Conservation (phyloP, 208 protist species). For the Leishmania amazonensis region DNA sequence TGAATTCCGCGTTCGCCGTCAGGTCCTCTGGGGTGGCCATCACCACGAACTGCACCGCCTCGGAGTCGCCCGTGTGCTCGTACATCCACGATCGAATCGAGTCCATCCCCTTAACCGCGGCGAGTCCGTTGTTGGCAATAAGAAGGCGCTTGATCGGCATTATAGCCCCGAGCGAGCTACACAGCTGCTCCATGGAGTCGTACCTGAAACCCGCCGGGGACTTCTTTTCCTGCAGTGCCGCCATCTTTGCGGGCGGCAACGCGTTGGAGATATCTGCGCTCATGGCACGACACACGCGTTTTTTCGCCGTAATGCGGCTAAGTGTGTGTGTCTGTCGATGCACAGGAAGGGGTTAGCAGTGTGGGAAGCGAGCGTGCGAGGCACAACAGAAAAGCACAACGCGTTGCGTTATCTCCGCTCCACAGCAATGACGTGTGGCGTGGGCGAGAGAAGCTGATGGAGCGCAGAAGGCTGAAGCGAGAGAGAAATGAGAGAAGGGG, state of each 20-base stretch:
- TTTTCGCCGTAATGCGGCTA: neutral
- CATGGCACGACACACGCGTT: neutral
- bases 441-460: neutral
- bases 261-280: neutral
- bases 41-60: conserved; percentile 95
- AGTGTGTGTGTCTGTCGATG: neutral
- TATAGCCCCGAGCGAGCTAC: conserved; percentile 57
- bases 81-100: conserved; percentile 97
- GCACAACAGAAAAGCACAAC: neutral
- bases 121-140: conserved; percentile 99
- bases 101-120: conserved; percentile 98
- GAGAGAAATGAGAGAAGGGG: neutral
- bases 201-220: conserved; percentile 21
- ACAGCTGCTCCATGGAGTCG: conserved; percentile 50
- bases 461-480: neutral
- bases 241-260: neutral
- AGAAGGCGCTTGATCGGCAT: conserved; percentile 90
- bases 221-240: neutral
- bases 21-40: conserved; percentile 99
- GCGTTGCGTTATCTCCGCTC: conserved; percentile 6
- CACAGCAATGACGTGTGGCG: neutral
- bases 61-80: conserved; percentile 94
- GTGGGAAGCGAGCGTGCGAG: neutral
- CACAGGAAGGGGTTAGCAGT: neutral
- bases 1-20: conserved; percentile 98